Conservation (phyloP, 257 asterid genomes). For the Ehretia macrophylla region DNA sequence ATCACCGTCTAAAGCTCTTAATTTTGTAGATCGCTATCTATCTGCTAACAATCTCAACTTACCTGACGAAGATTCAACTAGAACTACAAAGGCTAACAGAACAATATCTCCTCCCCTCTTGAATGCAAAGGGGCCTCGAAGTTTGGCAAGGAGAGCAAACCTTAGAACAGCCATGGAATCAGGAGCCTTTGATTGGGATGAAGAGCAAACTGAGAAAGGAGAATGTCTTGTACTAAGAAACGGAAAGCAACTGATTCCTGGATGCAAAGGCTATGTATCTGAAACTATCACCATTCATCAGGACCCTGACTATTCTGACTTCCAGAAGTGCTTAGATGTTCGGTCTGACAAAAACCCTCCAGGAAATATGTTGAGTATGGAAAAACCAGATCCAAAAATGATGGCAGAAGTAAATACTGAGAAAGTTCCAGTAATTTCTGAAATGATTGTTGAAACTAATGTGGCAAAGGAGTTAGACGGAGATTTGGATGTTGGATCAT, state of each 20-base stretch:
- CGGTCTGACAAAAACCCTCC: background rate
- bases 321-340: background rate
- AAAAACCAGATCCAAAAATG: background rate
- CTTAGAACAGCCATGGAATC: conserved; percentile 29
- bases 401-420: too few relatives aligned
- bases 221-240: conserved; percentile 22
- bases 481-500: conserved; percentile 25
- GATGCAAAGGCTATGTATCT: background rate
- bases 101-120: conserved; percentile 43
- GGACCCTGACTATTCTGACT: background rate
- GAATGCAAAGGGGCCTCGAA: conserved; percentile 48
- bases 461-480: conserved; percentile 26
- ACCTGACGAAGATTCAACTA: conserved; percentile 19
- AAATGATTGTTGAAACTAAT: conserved; percentile 12
- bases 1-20: conserved; percentile 47
- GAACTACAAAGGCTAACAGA: conserved; percentile 10
- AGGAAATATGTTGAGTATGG: too few relatives aligned
- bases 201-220: conserved; percentile 23
- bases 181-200: conserved; percentile 60
- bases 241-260: conserved; percentile 18
- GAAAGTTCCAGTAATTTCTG: conserved; percentile 21
- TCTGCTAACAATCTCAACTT: conserved; percentile 36
- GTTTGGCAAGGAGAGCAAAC: conserved; percentile 49
- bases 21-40: conserved; percentile 61
- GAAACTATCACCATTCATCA: background rate